A percentile compares a stretch with the other conserved stretches of the same genome.
Conservation (phyloP, 2,329 filamentous ascomycete species). For the Zasmidium cellare region DNA sequence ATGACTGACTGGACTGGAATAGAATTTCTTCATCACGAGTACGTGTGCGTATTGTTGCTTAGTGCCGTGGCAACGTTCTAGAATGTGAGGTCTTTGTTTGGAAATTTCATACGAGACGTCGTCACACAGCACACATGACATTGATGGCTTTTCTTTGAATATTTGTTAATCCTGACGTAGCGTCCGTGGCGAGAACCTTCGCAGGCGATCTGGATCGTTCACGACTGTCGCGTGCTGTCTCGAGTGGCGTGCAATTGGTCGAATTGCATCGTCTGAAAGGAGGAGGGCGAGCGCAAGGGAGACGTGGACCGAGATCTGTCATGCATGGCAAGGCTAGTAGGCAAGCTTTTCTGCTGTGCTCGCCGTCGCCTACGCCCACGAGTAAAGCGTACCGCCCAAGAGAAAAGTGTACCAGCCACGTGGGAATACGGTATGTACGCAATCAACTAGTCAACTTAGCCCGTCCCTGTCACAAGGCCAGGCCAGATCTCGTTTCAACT, state of each 20-base stretch:
- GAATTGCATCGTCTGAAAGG: not conserved
- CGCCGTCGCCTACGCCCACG: not conserved
- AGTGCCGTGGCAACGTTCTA: not conserved
- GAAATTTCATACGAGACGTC: not conserved
- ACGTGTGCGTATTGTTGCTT: not conserved
- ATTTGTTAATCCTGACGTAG: not conserved
- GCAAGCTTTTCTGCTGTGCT: not conserved
- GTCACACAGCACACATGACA: not conserved
- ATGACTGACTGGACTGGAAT: too few relatives aligned
- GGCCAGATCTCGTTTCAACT: not conserved
- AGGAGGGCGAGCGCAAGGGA: not conserved
- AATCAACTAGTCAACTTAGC: not conserved
- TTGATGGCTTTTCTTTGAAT: not conserved
- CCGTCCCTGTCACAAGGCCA: not conserved
- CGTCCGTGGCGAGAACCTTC: not conserved
- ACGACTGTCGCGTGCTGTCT: not conserved
- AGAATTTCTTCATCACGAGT: not conserved
- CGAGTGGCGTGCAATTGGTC: not conserved
- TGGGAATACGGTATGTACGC: not conserved
- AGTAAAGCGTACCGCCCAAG: too few relatives aligned
- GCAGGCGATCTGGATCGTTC: not conserved
- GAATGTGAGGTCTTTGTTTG: not conserved
- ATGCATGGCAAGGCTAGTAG: not conserved
- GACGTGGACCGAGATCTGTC: not conserved
- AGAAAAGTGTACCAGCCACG: not conserved